These are phyloP conservation scores for Pseudonitzschia delicatissima DNA, from an alignment of 108 stramenopile genomes.

Conservation along the genomic window DNA sequence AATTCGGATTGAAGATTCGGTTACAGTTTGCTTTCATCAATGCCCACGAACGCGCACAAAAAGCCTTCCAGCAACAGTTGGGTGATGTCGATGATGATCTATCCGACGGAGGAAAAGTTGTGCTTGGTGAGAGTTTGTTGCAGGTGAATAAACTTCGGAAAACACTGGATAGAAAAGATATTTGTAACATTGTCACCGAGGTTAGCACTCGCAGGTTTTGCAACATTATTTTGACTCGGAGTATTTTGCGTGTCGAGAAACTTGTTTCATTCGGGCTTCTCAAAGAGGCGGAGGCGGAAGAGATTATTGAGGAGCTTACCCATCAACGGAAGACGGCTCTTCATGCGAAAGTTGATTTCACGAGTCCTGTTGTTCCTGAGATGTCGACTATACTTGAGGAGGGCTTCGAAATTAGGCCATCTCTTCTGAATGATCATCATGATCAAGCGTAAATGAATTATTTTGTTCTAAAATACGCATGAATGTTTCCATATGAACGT, in stretches of 20 bases:
- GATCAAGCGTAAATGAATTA: no score
- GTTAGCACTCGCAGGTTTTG: constrained; percentile 67
- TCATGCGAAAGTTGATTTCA: no score
- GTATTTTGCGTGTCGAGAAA: constrained; percentile 40
- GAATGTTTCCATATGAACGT: no score
- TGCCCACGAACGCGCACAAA: constrained; percentile 38
- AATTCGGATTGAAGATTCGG: not conserved
- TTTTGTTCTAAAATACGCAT: no score
- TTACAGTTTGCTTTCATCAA: constrained; percentile 38
- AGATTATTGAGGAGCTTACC: constrained; percentile 52
- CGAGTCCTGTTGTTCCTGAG: no score
- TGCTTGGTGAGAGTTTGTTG: constrained; percentile 49
- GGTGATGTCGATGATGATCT: constrained; percentile 29
- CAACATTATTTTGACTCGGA: constrained; percentile 51
- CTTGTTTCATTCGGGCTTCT: constrained; percentile 47
- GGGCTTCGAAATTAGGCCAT: no score
- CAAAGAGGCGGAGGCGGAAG: constrained; percentile 59
- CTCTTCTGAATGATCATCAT: no score
- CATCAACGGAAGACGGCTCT: no score
- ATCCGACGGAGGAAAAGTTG: constrained; percentile 44
- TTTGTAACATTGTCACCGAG: constrained; percentile 16
- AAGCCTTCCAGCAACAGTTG: constrained; percentile 44
- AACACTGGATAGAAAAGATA: constrained; percentile 12
- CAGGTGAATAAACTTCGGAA: constrained; percentile 41
- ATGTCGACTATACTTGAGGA: no score